Evolutionary conservation across 768 basidiomycete species (phyloP).

Genomic region (Trametes elegans): DNA sequence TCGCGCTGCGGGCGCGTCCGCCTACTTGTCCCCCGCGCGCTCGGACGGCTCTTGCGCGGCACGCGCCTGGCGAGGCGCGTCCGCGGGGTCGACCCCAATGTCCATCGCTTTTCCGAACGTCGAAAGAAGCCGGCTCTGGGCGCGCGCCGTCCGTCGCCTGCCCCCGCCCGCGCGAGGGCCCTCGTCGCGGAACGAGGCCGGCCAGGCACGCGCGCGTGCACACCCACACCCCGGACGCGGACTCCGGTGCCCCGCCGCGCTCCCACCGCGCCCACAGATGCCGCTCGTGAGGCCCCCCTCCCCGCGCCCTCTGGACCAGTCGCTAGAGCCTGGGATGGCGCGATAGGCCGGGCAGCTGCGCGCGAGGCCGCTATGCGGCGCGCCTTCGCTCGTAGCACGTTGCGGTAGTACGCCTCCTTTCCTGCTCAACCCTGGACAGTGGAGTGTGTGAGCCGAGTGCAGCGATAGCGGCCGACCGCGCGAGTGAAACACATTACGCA

Average conservation of each 20-base stretch:
- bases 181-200: neutral
- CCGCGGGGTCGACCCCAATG: neutral
- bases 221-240: slow-evolving; percentile 5
- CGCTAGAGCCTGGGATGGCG: too few relatives aligned
- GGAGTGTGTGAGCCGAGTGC: neutral
- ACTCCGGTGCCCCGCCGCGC: slow-evolving; percentile 7
- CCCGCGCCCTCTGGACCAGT: neutral
- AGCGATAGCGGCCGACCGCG: neutral
- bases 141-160: neutral
- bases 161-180: neutral
- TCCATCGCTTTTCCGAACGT: slow-evolving; percentile 4
- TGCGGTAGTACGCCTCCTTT: neutral
- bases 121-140: neutral
- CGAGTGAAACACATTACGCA: slow-evolving; percentile 13
- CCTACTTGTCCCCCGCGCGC: neutral
- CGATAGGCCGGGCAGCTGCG: neutral
- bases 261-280: slow-evolving; percentile 8
- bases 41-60: slow-evolving; percentile 1
- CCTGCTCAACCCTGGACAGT: neutral
- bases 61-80: too few relatives aligned
- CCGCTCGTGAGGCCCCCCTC: slow-evolving; percentile 3
- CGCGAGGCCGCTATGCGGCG: neutral
- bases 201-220: slow-evolving; percentile 9
- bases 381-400: neutral
- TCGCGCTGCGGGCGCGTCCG: neutral